phyloP scores from a whole-genome alignment of 2,329 filamentous ascomycete genomes.

The Ascochyta pisi region DNA sequence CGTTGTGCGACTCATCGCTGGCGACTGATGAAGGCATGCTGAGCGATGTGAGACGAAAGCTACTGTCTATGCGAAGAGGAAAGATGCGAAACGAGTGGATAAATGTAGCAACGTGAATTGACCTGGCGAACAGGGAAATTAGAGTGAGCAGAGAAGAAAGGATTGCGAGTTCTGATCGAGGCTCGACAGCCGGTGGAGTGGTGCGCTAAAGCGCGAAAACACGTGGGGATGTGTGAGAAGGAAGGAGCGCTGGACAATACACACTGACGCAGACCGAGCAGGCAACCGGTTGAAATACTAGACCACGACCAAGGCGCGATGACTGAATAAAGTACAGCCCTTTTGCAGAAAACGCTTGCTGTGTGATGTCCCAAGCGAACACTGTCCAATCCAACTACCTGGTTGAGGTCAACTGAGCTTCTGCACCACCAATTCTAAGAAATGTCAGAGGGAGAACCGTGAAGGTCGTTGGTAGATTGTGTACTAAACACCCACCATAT shows the following conservation, averaged over 20 bases:
- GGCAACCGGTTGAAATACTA: not conserved
- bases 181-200: conserved; percentile 10
- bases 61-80: conserved; percentile 2
- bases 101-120: not conserved
- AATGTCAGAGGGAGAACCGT: not conserved
- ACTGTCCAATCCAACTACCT: too few species aligned
- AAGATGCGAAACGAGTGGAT: conserved; percentile 13
- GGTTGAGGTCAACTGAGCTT: too few species aligned
- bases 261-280: not conserved
- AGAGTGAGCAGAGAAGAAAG: conserved; percentile 11
- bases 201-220: conserved; percentile 23
- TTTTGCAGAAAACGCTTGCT: too few species aligned
- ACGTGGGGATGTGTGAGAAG: conserved; percentile 23
- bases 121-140: not conserved
- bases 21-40: conserved; percentile 56
- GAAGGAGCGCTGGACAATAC: conserved; percentile 17
- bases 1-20: conserved; percentile 59
- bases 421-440: too few species aligned
- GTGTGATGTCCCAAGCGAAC: too few species aligned
- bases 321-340: too few species aligned
- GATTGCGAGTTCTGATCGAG: conserved; percentile 1
- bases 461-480: conserved; percentile 20
- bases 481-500: conserved; percentile 26
- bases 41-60: conserved; percentile 1
- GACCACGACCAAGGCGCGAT: too few species aligned